Base-by-base conservation (phyloP, 495 filamentous ascomycete species). In the Hyaloscypha finlandica region DNA sequence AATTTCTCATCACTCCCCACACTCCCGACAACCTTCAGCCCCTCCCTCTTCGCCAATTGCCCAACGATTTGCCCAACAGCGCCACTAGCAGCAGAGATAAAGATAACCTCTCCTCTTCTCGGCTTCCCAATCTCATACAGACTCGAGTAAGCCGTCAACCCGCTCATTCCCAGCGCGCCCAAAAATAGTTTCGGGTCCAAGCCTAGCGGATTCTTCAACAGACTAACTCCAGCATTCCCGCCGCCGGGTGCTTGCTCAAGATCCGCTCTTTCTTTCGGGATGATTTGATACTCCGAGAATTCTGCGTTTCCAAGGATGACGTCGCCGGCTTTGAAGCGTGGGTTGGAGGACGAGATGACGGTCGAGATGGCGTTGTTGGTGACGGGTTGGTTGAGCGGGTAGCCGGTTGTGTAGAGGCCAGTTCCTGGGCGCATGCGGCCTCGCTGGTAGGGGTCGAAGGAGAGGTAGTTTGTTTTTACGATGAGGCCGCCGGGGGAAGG, bases 381-480 rank as follows among this genome's bases (percentile, higher is more conserved):
- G 62, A 94, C 80, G 32, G 90, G 84, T 52, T 81, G 70, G 66
- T 80, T 76, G 20, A 92, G 75, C 0, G 63, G 61, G 73, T 83
- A 92, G 16, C 86, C 74, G 2, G 86, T 77, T 6, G 78, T 62
- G 77, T 92, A 93, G 42, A 48, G 42, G 74, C 89, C 85, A 69
- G 74, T 31, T 16, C 78, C 48, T n/a, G 77, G 69, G 16, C 80
- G 78, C 84, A 87, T 85, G 62, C 85, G 84, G 59, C 91, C 91
- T 32, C 94, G 90, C 77, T 90, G 88, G 81, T 95, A 96, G 8
- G 94, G 94, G 78, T 97, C 94, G 77, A 89, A 91, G 67, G 91
- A 94, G 76, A 88, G 81, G 74, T 89, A 92, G 73, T 90, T 85
- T 63, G 89, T 89, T 75, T 90, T 86, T 64, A 89, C 70, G 54